These are phyloP conservation scores for Clavispora asparagi DNA, from an alignment of 805 yeast species.

Conservation along the genomic window DNA sequence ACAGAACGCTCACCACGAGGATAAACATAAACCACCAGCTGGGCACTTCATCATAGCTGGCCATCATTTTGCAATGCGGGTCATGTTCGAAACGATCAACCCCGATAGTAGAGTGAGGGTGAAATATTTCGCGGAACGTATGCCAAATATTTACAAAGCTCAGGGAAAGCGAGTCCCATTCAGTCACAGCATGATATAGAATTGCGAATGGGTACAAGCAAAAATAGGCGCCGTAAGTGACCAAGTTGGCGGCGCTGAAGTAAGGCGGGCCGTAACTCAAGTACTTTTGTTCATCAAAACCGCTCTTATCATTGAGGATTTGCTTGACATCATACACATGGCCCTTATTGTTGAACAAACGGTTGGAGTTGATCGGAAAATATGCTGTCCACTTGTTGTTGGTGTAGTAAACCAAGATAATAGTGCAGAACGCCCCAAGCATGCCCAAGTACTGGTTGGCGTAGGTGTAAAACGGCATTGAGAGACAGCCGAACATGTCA, in stretches of 20 bases:
- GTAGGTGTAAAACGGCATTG: conserved; percentile 40
- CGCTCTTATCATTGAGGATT: conserved; percentile 39
- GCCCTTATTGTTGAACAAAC: conserved; percentile 49
- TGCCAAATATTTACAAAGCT: conserved; percentile 33
- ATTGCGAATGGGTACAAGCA: conserved; percentile 54
- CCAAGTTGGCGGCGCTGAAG: conserved; percentile 57
- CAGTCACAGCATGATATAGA: conserved; percentile 42
- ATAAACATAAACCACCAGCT: conserved; percentile 61
- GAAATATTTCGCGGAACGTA: conserved; percentile 25
- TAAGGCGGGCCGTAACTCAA: conserved; percentile 60
- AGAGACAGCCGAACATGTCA: conserved; percentile 33
- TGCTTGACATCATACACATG: conserved; percentile 40
- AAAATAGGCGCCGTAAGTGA: conserved; percentile 53
- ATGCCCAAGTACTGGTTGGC: conserved; percentile 36
- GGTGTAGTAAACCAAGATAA: conserved; percentile 36
- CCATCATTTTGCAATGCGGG: conserved; percentile 55
- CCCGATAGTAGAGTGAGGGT: neutral
- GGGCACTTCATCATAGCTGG: conserved; percentile 62
- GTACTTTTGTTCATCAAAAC: conserved; percentile 44
- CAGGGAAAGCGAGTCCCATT: conserved; percentile 38
- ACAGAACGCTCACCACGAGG: conserved; percentile 40
- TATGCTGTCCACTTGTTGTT: conserved; percentile 47
- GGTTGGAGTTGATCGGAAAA: conserved; percentile 49
- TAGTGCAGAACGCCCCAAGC: conserved; percentile 27
- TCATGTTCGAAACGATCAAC: conserved; percentile 30